phyloP scores from a whole-genome alignment of 345 rosid species.

The Melaleuca quinquenervia region DNA sequence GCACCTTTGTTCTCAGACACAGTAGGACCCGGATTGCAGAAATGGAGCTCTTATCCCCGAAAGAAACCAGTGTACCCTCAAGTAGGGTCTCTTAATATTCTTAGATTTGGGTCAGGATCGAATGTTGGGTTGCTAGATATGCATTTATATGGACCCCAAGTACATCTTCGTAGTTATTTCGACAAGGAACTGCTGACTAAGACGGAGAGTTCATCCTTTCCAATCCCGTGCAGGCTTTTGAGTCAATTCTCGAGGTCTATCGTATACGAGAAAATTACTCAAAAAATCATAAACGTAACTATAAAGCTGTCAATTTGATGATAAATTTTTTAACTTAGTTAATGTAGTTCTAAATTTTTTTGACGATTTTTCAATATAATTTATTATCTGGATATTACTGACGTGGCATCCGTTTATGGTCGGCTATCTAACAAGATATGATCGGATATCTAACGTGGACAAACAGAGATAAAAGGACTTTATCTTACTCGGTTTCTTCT shows the following conservation, averaged over 20 bases:
- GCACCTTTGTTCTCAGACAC: not conserved
- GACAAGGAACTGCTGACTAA: not conserved
- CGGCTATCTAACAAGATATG: rapidly evolving
- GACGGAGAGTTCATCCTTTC: not conserved
- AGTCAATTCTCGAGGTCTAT: not conserved
- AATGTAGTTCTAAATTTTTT: too few relatives aligned
- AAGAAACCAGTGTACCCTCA: not conserved
- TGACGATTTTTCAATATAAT: not conserved
- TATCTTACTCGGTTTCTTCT: not conserved
- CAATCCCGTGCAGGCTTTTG: not conserved
- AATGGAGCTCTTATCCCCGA: not conserved
- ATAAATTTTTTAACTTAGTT: not conserved
- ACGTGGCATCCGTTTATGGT: not conserved
- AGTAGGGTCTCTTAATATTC: not conserved
- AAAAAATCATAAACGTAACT: not conserved
- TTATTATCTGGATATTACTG: rapidly evolving
- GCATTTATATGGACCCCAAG: not conserved
- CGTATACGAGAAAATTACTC: not conserved
- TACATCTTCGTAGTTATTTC: not conserved
- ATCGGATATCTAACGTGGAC: not conserved
- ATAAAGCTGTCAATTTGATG: rapidly evolving
- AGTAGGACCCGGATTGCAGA: not conserved
- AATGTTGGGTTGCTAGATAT: not conserved
- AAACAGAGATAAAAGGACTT: not conserved
- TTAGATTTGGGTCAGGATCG: not conserved